Conservation (phyloP, 768 basidiomycete species). For the Hericium coralloides region DNA sequence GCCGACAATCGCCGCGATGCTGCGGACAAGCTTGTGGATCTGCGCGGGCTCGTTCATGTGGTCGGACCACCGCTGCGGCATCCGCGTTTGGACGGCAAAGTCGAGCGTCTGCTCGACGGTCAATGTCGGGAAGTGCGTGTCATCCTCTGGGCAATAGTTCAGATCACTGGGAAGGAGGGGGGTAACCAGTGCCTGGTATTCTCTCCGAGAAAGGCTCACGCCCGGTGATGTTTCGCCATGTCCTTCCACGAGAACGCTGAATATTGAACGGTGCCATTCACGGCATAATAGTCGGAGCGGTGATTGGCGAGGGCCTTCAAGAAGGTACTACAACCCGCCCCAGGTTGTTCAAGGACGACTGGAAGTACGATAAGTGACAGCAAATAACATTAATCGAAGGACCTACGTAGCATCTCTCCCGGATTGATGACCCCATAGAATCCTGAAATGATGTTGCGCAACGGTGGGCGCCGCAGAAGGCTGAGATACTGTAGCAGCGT, state of each 20-base stretch:
- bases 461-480: constrained; percentile 45
- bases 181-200: constrained; percentile 64
- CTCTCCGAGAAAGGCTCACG: not conserved
- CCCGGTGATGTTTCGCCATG: constrained; percentile 46
- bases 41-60: constrained; percentile 27
- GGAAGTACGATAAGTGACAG: not conserved
- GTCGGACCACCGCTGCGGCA: constrained; percentile 49
- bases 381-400: not conserved
- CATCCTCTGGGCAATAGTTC: no score
- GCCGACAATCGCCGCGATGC: not conserved
- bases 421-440: constrained; percentile 51
- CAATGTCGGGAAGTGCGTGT: constrained; percentile 78
- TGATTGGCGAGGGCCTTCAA: constrained; percentile 81
- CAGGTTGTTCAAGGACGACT: constrained; percentile 84
- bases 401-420: constrained; percentile 64
- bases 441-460: constrained; percentile 43
- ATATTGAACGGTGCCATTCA: constrained; percentile 70
- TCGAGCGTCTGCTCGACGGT: constrained; percentile 69
- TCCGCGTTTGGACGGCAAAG: constrained; percentile 64
- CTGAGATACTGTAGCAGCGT: constrained; percentile 35
- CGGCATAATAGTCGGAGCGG: constrained; percentile 52
- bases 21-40: not conserved
- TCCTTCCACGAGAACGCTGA: constrained; percentile 64
- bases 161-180: no score
- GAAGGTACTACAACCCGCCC: constrained; percentile 78